Conservation (phyloP, 805 yeast genomes). For the Lachancea meyersii region DNA sequence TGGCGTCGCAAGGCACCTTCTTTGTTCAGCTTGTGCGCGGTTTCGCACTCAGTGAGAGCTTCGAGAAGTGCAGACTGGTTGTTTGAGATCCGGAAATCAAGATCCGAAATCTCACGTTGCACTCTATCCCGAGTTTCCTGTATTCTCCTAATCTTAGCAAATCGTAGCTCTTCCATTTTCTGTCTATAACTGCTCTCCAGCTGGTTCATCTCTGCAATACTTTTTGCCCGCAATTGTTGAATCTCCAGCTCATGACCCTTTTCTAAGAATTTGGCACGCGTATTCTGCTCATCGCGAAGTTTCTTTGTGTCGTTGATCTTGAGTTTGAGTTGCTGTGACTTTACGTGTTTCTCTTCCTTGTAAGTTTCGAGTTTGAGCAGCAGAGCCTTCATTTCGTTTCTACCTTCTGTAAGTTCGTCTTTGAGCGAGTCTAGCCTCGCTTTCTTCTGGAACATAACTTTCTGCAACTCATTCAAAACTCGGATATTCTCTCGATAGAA, state of each 20-base stretch:
- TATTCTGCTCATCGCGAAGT: conserved; percentile 25
- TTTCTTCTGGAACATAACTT: conserved; percentile 23
- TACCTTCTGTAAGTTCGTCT: conserved; percentile 20
- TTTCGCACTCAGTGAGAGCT: conserved; percentile 17
- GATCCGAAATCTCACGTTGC: conserved; percentile 28
- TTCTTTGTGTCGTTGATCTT: conserved; percentile 31
- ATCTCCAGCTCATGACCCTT: conserved; percentile 33
- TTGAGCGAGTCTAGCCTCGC: conserved; percentile 20
- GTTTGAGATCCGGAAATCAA: conserved; percentile 21
- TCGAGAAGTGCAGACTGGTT: conserved; percentile 16
- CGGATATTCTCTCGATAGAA: conserved; percentile 30
- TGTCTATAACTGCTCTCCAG: conserved; percentile 31
- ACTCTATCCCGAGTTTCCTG: conserved; percentile 29
- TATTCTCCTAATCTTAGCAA: conserved; percentile 31
- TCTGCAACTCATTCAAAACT: conserved; percentile 28
- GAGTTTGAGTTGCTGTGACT: conserved; percentile 25
- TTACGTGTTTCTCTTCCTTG: conserved; percentile 23
- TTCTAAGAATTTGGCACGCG: conserved; percentile 21
- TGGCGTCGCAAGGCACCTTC: conserved; percentile 25
- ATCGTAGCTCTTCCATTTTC: conserved; percentile 37
- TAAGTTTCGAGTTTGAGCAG: conserved; percentile 26
- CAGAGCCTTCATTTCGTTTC: conserved; percentile 18
- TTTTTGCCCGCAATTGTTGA: conserved; percentile 31
- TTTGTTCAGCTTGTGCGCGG: conserved; percentile 15
- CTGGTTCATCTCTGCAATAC: conserved; percentile 35